A percentile compares a stretch with the other conserved stretches of the same genome.
phyloP scores from a whole-genome alignment of 1,139 yeast species.

The Saccharomyces hybrid region DNA sequence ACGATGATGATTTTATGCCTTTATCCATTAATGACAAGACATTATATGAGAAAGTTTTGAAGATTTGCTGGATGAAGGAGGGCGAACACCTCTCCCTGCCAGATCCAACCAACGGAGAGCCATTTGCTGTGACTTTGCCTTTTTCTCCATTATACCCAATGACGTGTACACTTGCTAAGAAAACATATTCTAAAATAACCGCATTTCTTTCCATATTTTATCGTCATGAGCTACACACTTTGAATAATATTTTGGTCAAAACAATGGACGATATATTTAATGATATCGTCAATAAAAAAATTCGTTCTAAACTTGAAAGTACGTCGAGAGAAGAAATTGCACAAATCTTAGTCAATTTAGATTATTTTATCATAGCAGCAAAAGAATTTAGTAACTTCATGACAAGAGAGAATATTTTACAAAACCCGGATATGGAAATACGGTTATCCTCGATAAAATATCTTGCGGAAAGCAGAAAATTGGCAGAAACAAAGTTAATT shows the following conservation, averaged over 20 bases:
- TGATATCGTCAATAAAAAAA: slow-evolving; percentile 62
- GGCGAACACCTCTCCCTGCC: slow-evolving; percentile 40
- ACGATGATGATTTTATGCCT: slow-evolving; percentile 87
- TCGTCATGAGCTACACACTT: slow-evolving; percentile 47
- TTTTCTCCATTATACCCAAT: slow-evolving; percentile 85
- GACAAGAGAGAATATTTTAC: slow-evolving; percentile 37
- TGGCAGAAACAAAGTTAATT: slow-evolving; percentile 76
- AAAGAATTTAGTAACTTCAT: slow-evolving; percentile 37
- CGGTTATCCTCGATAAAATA: slow-evolving; percentile 49
- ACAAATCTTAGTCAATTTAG: slow-evolving; percentile 81
- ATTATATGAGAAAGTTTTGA: slow-evolving; percentile 56
- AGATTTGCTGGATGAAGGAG: slow-evolving; percentile 63
- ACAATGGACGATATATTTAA: slow-evolving; percentile 65
- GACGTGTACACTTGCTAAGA: slow-evolving; percentile 68
- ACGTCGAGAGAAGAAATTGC: slow-evolving; percentile 85
- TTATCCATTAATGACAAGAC: slow-evolving; percentile 54
- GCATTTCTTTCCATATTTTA: slow-evolving; percentile 53
- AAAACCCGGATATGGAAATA: slow-evolving; percentile 48
- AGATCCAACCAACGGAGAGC: slow-evolving; percentile 27
- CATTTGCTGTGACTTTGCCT: slow-evolving; percentile 72
- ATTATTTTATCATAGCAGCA: slow-evolving; percentile 63
- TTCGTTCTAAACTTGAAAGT: slow-evolving; percentile 57
- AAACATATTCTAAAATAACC: slow-evolving; percentile 54
- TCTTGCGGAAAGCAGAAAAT: slow-evolving; percentile 57
- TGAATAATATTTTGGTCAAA: slow-evolving; percentile 45